A percentile compares a stretch with the other conserved stretches of the same genome.
Evolutionary conservation across 768 basidiomycete genomes (phyloP).

Genomic region (Amanita rubescens): DNA sequence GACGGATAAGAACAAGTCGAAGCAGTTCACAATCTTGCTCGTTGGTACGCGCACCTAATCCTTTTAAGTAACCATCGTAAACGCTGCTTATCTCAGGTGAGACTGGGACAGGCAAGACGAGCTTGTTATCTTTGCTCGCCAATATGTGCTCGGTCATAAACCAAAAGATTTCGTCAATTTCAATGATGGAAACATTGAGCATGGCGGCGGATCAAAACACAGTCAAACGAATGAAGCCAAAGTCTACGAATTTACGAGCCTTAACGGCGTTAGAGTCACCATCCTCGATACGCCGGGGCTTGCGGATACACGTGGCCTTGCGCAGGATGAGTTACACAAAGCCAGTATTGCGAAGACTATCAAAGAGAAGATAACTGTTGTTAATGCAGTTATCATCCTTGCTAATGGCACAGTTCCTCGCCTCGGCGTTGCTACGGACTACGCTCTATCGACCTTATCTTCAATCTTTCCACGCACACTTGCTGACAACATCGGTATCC

Average conservation of each 20-base stretch:
- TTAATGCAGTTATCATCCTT: constrained; percentile 22
- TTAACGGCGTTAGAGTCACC: constrained; percentile 7
- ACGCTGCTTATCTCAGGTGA: constrained; percentile 1
- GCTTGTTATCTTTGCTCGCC: constrained; percentile 1
- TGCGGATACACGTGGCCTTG: constrained; percentile 20
- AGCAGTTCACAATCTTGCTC: neutral
- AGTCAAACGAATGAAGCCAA: neutral
- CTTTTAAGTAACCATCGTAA: neutral
- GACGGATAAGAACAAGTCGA: neutral
- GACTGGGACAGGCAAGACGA: constrained; percentile 1
- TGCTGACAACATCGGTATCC: constrained; percentile 17
- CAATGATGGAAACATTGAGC: neutral
- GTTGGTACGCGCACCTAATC: neutral
- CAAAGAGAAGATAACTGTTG: constrained; percentile 9
- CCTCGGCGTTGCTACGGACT: constrained; percentile 18
- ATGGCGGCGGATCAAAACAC: neutral
- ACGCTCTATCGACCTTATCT: constrained; percentile 18
- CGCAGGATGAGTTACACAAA: constrained; percentile 19
- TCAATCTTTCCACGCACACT: constrained; percentile 17
- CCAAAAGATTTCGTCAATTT: neutral
- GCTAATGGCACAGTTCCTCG: constrained; percentile 20
- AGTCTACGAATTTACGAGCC: neutral
- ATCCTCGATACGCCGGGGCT: constrained; percentile 25
- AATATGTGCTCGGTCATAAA: neutral
- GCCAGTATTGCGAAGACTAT: constrained; percentile 18